Percentiles rank a stretch among this genome's conserved stretches.
phyloP scores from a whole-genome alignment of 768 basidiomycete genomes.

The Pisolithus albus region DNA sequence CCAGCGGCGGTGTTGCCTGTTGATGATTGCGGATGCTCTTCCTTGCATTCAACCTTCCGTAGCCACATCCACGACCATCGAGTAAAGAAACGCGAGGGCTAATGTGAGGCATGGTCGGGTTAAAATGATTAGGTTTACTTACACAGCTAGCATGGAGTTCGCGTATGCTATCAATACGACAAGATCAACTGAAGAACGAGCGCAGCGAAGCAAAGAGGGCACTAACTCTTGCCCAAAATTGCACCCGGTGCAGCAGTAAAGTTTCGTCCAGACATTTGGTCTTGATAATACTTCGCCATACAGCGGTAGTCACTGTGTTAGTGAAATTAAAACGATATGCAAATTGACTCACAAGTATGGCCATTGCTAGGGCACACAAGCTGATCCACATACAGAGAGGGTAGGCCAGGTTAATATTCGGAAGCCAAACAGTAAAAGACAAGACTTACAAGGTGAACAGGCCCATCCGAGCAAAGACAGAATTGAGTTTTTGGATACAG shows the following conservation, averaged over 20 bases:
- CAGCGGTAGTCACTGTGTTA: background rate
- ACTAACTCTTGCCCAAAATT: conserved; percentile 11
- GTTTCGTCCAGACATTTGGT: background rate
- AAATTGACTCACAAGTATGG: conserved; percentile 5
- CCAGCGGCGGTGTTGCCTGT: no score
- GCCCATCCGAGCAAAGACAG: conserved; percentile 15
- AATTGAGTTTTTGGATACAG: conserved; percentile 10
- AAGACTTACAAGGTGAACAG: conserved; percentile 12
- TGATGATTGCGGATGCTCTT: no score
- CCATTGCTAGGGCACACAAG: conserved; percentile 8
- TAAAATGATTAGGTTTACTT: background rate
- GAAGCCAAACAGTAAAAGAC: background rate
- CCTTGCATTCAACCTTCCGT: no score
- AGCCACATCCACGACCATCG: no score
- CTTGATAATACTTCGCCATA: conserved; percentile 11
- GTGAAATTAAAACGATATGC: background rate
- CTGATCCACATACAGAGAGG: background rate
- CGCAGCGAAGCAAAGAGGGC: background rate
- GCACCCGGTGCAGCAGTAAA: conserved; percentile 8
- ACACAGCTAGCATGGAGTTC: conserved; percentile 24
- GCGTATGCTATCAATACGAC: conserved; percentile 8
- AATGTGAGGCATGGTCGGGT: no score
- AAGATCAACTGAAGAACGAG: background rate
- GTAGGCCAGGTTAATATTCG: background rate
- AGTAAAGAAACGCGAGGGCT: no score